phyloP scores from a whole-genome alignment of 306 rosid species.

The Calophaca sinica region DNA sequence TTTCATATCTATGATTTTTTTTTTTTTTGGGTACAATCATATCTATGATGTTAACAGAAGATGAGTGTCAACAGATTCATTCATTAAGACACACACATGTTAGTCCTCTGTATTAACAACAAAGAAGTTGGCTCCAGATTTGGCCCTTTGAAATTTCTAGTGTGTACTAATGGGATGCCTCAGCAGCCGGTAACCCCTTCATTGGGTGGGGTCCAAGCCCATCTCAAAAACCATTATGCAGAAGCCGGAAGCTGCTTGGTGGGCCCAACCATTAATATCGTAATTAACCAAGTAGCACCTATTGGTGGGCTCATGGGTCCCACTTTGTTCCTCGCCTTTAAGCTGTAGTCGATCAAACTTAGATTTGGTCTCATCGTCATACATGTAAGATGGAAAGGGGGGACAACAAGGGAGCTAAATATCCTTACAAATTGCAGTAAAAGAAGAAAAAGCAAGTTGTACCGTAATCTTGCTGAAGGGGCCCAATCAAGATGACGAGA shows the following conservation, averaged over 20 bases:
- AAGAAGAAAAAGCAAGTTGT: neutral
- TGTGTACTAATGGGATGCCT: constrained; percentile 39
- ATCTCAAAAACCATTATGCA: constrained; percentile 27
- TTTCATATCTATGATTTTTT: too few species aligned
- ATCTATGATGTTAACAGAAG: too few species aligned
- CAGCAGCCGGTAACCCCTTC: constrained; percentile 63
- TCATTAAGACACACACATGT: too few species aligned
- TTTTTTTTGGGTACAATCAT: too few species aligned
- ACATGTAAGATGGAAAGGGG: constrained; percentile 33
- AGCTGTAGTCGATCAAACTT: constrained; percentile 28
- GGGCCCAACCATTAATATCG: constrained; percentile 42
- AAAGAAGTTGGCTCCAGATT: constrained; percentile 6
- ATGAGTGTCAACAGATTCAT: too few species aligned
- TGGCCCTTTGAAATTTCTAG: constrained; percentile 17
- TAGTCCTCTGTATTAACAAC: too few species aligned
- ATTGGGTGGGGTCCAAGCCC: constrained; percentile 30
- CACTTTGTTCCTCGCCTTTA: constrained; percentile 28
- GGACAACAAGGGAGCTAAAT: constrained; percentile 31
- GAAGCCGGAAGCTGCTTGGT: constrained; percentile 46
- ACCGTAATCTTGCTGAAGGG: constrained; percentile 29
- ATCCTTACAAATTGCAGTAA: constrained; percentile 32
- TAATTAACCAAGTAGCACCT: constrained; percentile 42
- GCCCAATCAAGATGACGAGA: constrained; percentile 40
- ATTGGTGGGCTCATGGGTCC: constrained; percentile 43
- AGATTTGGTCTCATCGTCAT: constrained; percentile 46